Evolutionary conservation across 139 green algal genomes (phyloP).

Genomic region (Picochlorum sp.): DNA sequence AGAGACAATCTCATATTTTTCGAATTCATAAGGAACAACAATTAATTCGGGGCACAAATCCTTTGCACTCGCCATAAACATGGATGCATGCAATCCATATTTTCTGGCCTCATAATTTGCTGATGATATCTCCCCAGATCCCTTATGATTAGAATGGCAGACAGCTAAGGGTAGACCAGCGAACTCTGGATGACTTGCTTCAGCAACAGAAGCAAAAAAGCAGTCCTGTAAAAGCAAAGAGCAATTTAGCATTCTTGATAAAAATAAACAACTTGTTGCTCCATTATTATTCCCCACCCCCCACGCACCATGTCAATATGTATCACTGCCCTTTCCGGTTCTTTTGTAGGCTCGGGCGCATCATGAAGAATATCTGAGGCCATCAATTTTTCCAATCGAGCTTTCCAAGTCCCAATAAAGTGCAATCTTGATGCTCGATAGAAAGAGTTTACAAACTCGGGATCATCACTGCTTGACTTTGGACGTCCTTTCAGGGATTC

Average conservation of each 20-base stretch:
- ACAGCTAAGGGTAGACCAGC: slow-evolving; percentile 35
- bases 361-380: slow-evolving; percentile 3
- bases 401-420: slow-evolving; percentile 80
- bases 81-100: slow-evolving; percentile 60
- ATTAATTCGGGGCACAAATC: slow-evolving; percentile 77
- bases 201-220: slow-evolving; percentile 87
- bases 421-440: slow-evolving; percentile 60
- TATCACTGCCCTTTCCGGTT: slow-evolving; percentile 42
- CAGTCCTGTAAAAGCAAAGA: slow-evolving; percentile 52
- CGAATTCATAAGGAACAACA: slow-evolving; percentile 92
- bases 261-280: background rate
- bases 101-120: slow-evolving; percentile 78
- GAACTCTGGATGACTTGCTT: slow-evolving; percentile 40
- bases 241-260: background rate
- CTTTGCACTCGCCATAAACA: slow-evolving; percentile 80
- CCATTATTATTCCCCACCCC: background rate
- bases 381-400: slow-evolving; percentile 58
- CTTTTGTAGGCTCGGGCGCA: background rate
- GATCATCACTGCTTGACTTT: slow-evolving; percentile 47
- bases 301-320: slow-evolving; percentile 80
- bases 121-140: slow-evolving; percentile 76
- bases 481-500: slow-evolving; percentile 52
- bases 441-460: slow-evolving; percentile 68
- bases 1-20: slow-evolving; percentile 73
- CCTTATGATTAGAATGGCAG: slow-evolving; percentile 59